Evolutionary conservation across 2,329 filamentous ascomycete species (phyloP), one percentile per base, ranked within the genome.

Genomic region (Beauveria rudraprayagi): DNA sequence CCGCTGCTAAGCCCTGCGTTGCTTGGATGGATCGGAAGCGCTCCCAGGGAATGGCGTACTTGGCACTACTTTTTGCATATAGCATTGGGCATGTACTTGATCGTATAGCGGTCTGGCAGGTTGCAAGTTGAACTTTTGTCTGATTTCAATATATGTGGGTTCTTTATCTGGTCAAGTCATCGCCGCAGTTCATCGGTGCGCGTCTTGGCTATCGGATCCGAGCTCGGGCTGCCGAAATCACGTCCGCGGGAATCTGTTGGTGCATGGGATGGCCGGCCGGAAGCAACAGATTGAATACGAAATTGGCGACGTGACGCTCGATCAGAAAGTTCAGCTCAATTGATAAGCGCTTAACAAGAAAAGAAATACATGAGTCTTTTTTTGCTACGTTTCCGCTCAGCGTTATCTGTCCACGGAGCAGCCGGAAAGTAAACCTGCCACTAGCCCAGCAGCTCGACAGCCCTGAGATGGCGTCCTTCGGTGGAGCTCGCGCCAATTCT

Each of bases 1-100:
- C 72, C 87, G 92, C n/a, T 96, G 92, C 74, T 96, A 63, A 71
- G 34, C 28, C 40, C 22, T 47, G 40, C 28, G 26, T 43, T 43
- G n/a, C 30, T 40, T 26, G 14, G 26, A 16, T 24, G 19, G 43
- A 26, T 22, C 11, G 3, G n/a, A 5, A 14, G 17, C n/a, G 37
- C 19, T 56, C 16, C n/a, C 7, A 26, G 47, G 40, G 34, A 16
- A 11, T 52, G 48, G 48, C 11, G 56, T 28, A n/a, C 37, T n/a
- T 43, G 26, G 26, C 24, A 46, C 46, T 43, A 5, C 5, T 51
- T 53, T 37, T 46, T 53, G 50, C 57, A 60, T 41, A 54, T 47
- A 48, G 37, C 37, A 44, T 48, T 9, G 16, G 37, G 22, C n/a
- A 52, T 60, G 52, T 53, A 8, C 5, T 51, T 40, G 34, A 28